A percentile compares a stretch with the other conserved stretches of the same genome.
These are phyloP conservation scores for Jackrogersella minutella DNA, from an alignment of 495 filamentous ascomycete species.

Conservation along the genomic window DNA sequence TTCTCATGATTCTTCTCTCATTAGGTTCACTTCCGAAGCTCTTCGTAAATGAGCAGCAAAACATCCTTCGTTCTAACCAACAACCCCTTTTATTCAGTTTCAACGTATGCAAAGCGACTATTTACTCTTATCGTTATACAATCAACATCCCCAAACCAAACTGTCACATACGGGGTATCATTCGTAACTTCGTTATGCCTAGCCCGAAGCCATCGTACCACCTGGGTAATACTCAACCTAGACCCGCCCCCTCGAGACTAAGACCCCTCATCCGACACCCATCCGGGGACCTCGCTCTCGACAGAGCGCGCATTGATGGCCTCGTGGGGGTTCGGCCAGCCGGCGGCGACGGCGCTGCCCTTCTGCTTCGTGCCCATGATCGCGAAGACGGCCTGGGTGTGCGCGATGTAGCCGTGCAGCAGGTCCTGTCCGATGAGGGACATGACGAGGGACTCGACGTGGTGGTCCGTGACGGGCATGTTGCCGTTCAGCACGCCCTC, in stretches of 20 bases:
- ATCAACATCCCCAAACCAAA: not conserved
- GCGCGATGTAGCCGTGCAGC: slow-evolving; percentile 86
- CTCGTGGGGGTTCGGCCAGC: slow-evolving; percentile 51
- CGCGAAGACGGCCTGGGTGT: slow-evolving; percentile 76
- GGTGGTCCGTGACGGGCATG: slow-evolving; percentile 63
- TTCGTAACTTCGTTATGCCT: slow-evolving; percentile 26
- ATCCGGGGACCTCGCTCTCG: slow-evolving; percentile 29
- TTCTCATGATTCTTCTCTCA: too few relatives aligned
- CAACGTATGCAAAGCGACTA: not conserved
- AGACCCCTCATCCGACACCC: slow-evolving; percentile 27
- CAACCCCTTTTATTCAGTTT: not conserved
- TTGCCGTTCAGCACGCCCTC: slow-evolving; percentile 61
- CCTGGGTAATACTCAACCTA: too few relatives aligned
- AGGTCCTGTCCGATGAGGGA: slow-evolving; percentile 82
- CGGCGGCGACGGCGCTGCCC: slow-evolving; percentile 55
- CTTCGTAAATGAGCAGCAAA: too few relatives aligned
- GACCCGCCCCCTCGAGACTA: too few relatives aligned
- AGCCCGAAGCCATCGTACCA: not conserved
- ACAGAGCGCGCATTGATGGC: slow-evolving; percentile 22
- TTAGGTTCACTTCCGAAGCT: too few relatives aligned
- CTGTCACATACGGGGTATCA: slow-evolving; percentile 27
- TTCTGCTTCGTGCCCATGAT: slow-evolving; percentile 78
- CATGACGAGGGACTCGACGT: slow-evolving; percentile 80
- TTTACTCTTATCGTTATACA: not conserved
- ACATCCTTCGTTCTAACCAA: too few relatives aligned